Evolutionary conservation across 108 stramenopile species (phyloP).

Genomic region (Pelagomonas calceolata): DNA sequence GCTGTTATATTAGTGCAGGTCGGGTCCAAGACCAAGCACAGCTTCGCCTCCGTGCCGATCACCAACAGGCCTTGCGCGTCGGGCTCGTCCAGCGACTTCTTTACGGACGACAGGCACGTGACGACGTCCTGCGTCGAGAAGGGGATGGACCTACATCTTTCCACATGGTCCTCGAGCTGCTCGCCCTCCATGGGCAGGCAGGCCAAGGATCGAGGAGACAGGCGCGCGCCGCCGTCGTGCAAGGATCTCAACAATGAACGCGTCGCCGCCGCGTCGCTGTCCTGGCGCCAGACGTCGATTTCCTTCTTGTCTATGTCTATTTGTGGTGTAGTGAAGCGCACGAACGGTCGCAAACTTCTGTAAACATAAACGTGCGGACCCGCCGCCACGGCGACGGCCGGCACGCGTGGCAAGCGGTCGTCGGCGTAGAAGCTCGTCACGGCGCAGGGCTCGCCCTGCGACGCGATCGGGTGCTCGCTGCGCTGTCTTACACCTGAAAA

Average conservation of each 20-base stretch:
- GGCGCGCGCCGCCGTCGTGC: constrained; percentile 5
- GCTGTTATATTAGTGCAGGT: constrained; percentile 10
- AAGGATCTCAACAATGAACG: neutral
- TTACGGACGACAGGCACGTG: constrained; percentile 36
- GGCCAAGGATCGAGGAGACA: constrained; percentile 3
- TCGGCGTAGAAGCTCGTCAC: constrained; percentile 20
- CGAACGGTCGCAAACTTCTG: constrained; percentile 19
- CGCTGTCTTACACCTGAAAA: constrained; percentile 9
- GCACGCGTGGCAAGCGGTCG: constrained; percentile 4
- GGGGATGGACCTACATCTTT: constrained; percentile 12
- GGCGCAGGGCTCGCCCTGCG: constrained; percentile 18
- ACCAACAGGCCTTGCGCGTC: constrained; percentile 23
- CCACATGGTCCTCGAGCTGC: constrained; percentile 1
- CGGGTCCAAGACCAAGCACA: constrained; percentile 36
- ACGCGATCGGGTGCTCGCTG: constrained; percentile 16
- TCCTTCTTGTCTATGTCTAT: constrained; percentile 11
- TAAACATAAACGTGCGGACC: constrained; percentile 24
- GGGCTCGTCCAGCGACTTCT: constrained; percentile 15
- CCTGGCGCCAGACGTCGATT: constrained; percentile 10
- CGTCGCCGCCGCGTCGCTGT: neutral
- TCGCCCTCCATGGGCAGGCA: constrained; percentile 4
- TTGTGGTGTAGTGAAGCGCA: constrained; percentile 22
- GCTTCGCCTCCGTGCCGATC: constrained; percentile 40
- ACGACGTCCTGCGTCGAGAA: constrained; percentile 22
- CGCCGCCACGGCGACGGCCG: constrained; percentile 20